A percentile compares a stretch with the other conserved stretches of the same genome.
Evolutionary conservation across 1,284 basidiomycete species (phyloP).

Genomic region (Phellopilus nigrolimitatus): DNA sequence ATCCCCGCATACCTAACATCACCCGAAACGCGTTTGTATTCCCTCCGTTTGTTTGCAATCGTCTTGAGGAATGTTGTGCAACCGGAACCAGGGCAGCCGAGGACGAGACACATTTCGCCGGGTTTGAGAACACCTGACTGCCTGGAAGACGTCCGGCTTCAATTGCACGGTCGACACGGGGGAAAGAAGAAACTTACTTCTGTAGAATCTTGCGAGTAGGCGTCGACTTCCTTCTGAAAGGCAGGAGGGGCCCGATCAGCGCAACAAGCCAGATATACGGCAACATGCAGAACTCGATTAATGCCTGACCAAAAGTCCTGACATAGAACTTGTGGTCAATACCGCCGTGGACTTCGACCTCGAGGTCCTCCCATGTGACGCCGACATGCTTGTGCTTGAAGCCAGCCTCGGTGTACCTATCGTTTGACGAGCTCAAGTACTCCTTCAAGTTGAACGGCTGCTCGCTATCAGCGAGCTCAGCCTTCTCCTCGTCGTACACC

Average conservation of each 20-base stretch:
- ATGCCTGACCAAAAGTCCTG: conserved; percentile 57
- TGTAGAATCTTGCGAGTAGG: conserved; percentile 56
- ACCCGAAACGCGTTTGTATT: conserved; percentile 58
- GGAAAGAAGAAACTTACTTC: conserved; percentile 50
- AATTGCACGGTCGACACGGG: conserved; percentile 29
- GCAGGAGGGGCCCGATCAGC: conserved; percentile 49
- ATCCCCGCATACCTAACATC: conserved; percentile 74
- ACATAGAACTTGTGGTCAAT: conserved; percentile 62
- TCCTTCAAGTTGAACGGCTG: conserved; percentile 66
- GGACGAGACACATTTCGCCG: conserved; percentile 64
- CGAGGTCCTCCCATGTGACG: conserved; percentile 71
- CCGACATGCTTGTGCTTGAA: conserved; percentile 83
- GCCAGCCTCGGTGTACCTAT: conserved; percentile 63
- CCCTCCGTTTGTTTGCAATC: conserved; percentile 66
- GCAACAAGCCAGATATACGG: conserved; percentile 49
- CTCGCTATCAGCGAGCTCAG: conserved; percentile 24
- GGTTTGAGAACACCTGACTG: conserved; percentile 73
- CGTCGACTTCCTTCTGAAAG: conserved; percentile 43
- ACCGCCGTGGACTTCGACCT: conserved; percentile 69
- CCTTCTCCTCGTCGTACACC: conserved; percentile 23
- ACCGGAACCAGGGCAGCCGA: conserved; percentile 79
- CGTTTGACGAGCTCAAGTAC: conserved; percentile 67
- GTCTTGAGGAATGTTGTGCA: conserved; percentile 78
- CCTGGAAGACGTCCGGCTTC: conserved; percentile 43
- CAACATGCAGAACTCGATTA: conserved; percentile 50